Evolutionary conservation across 2,329 filamentous ascomycete species (phyloP).

Genomic region (Ophiosphaerella korrae): DNA sequence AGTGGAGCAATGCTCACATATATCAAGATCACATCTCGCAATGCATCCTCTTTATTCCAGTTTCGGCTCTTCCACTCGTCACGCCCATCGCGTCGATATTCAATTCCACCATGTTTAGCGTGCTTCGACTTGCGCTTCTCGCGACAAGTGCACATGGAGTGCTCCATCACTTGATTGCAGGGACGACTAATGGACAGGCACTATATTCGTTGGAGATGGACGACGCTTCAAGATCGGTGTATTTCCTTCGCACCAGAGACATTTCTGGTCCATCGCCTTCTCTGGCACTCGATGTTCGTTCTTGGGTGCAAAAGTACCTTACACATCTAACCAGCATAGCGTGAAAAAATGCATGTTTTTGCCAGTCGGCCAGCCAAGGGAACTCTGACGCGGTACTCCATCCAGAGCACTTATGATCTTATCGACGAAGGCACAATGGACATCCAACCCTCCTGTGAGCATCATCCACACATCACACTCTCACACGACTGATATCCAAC

Average conservation of each 20-base stretch:
- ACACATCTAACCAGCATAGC: constrained; percentile 9
- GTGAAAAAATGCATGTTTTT: constrained; percentile 22
- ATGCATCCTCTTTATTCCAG: not conserved
- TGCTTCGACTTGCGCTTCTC: constrained; percentile 9
- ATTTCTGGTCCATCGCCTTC: constrained; percentile 21
- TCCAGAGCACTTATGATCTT: constrained; percentile 22
- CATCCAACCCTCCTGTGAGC: constrained; percentile 27
- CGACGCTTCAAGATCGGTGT: constrained; percentile 12
- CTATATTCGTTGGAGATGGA: constrained; percentile 24
- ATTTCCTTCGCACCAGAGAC: constrained; percentile 15
- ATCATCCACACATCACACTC: not conserved
- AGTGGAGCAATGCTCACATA: not conserved
- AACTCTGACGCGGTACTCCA: constrained; percentile 20
- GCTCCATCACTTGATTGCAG: constrained; percentile 27
- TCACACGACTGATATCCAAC: not conserved
- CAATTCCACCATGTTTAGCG: constrained; percentile 8
- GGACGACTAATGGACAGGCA: constrained; percentile 15
- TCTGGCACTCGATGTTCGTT: constrained; percentile 23
- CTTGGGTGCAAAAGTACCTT: not conserved
- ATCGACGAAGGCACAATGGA: constrained; percentile 20
- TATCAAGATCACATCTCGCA: not conserved
- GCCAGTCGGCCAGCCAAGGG: constrained; percentile 23
- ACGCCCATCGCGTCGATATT: not conserved
- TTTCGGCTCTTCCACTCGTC: not conserved
- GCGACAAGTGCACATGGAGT: constrained; percentile 9